Evolutionary conservation across 2,329 filamentous ascomycete species (phyloP).

Genomic region (Trichophyton verrucosum): DNA sequence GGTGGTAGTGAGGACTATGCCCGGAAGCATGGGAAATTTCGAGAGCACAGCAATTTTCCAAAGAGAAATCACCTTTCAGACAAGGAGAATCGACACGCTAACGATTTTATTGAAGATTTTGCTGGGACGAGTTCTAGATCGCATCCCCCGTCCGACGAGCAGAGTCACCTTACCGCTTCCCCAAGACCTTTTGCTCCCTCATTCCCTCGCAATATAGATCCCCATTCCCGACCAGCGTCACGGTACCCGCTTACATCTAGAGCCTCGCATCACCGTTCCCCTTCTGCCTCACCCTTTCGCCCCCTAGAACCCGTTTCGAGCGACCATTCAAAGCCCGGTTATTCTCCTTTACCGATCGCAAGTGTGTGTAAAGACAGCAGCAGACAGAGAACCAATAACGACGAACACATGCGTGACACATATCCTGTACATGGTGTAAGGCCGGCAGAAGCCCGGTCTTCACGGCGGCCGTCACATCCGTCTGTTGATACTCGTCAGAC

Average conservation of each 20-base stretch:
- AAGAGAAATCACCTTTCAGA: slow-evolving; percentile 25
- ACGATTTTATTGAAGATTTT: slow-evolving; percentile 16
- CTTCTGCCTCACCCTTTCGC: slow-evolving; percentile 18
- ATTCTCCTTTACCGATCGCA: slow-evolving; percentile 24
- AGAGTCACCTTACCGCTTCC: slow-evolving; percentile 4
- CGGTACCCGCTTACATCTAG: slow-evolving; percentile 24
- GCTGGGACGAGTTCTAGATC: slow-evolving; percentile 23
- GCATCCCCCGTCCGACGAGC: slow-evolving; percentile 11
- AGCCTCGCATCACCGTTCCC: slow-evolving; percentile 23
- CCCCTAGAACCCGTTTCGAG: slow-evolving; percentile 21
- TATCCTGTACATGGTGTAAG: slow-evolving; percentile 25
- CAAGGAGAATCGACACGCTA: slow-evolving; percentile 21
- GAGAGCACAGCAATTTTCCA: slow-evolving; percentile 23
- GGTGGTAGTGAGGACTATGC: slow-evolving; percentile 29
- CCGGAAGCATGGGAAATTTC: slow-evolving; percentile 26
- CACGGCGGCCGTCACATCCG: slow-evolving; percentile 29
- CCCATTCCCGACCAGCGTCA: slow-evolving; percentile 24
- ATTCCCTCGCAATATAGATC: slow-evolving; percentile 14
- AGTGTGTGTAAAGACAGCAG: slow-evolving; percentile 23
- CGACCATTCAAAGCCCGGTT: slow-evolving; percentile 21
- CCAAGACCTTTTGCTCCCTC: background rate
- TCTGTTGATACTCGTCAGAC: slow-evolving; percentile 33
- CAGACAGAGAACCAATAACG: slow-evolving; percentile 21
- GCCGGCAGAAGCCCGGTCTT: slow-evolving; percentile 22
- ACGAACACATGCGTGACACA: slow-evolving; percentile 22